A percentile compares a stretch with the other conserved stretches of the same genome.
Evolutionary conservation across 108 stramenopile species (phyloP).

Genomic region (Parietichytrium sp.): DNA sequence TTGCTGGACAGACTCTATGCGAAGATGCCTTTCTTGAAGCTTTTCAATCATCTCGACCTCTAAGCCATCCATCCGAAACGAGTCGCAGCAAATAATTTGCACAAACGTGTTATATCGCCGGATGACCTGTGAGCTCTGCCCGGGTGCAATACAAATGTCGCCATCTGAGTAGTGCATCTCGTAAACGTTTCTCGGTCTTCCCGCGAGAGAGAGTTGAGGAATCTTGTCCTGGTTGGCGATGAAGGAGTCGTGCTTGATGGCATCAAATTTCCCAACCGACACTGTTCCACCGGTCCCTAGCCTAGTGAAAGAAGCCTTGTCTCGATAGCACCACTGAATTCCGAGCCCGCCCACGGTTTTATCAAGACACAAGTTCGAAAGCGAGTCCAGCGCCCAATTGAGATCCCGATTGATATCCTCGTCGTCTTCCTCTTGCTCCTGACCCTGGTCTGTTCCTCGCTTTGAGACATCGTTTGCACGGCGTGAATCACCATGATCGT

Average conservation of each 20-base stretch:
- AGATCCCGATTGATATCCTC: constrained; percentile 12
- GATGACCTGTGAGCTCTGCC: too few relatives aligned
- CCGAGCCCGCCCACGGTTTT: not conserved
- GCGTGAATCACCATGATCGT: not conserved
- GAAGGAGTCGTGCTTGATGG: not conserved
- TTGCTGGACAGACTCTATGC: not conserved
- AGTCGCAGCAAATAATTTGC: constrained; percentile 25
- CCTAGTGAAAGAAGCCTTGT: not conserved
- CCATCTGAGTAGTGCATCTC: not conserved
- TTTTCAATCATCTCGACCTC: not conserved
- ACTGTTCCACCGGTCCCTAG: too few relatives aligned
- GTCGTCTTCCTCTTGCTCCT: not conserved
- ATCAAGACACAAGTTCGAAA: not conserved
- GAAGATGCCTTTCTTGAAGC: not conserved
- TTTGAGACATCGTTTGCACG: not conserved
- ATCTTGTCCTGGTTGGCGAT: not conserved
- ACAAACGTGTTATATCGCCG: too few relatives aligned
- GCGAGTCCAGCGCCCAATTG: not conserved
- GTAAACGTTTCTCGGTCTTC: not conserved
- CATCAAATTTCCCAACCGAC: too few relatives aligned
- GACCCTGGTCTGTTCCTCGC: not conserved
- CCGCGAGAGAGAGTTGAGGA: not conserved
- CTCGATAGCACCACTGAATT: constrained; percentile 3
- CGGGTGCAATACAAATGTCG: too few relatives aligned
- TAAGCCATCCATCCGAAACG: not conserved